Conservation (phyloP, 2,329 filamentous ascomycete genomes). For the Fusarium sp. region DNA sequence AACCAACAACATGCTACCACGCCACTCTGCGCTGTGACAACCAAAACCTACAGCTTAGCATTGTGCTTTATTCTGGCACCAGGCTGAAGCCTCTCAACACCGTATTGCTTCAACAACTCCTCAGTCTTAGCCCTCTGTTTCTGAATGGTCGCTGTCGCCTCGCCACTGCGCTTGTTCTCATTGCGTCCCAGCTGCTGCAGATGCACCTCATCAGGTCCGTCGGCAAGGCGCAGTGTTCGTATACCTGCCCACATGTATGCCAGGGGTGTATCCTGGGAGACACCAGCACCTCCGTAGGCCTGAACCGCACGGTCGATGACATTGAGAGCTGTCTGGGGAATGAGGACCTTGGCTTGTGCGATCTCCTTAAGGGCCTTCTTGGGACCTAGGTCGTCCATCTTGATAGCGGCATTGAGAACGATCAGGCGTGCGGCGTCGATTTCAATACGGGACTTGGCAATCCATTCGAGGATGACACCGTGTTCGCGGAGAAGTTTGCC, state of each 20-base stretch:
- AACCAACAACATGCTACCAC: neutral
- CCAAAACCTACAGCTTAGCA: slow-evolving; percentile 55
- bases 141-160: slow-evolving; percentile 68
- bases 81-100: slow-evolving; percentile 56
- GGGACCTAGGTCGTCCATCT: slow-evolving; percentile 89
- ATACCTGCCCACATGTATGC: slow-evolving; percentile 84
- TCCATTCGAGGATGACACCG: slow-evolving; percentile 94
- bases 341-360: slow-evolving; percentile 91
- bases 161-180: slow-evolving; percentile 76
- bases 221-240: slow-evolving; percentile 84
- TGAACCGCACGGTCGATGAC: slow-evolving; percentile 97
- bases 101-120: slow-evolving; percentile 70
- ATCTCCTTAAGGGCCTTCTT: slow-evolving; percentile 94
- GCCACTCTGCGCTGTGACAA: slow-evolving; percentile 22
- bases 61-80: slow-evolving; percentile 59
- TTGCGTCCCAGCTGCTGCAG: slow-evolving; percentile 81
- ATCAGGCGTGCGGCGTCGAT: slow-evolving; percentile 91
- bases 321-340: slow-evolving; percentile 81
- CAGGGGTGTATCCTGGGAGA: slow-evolving; percentile 93
- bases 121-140: slow-evolving; percentile 72
- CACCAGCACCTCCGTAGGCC: slow-evolving; percentile 88
- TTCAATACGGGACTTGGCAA: slow-evolving; percentile 90
- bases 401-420: slow-evolving; percentile 93
- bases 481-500: slow-evolving; percentile 87
- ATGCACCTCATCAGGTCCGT: slow-evolving; percentile 97